Base-by-base conservation (phyloP, 192 early-diverging fungal species). In the Backusella parvicylindrica region DNA sequence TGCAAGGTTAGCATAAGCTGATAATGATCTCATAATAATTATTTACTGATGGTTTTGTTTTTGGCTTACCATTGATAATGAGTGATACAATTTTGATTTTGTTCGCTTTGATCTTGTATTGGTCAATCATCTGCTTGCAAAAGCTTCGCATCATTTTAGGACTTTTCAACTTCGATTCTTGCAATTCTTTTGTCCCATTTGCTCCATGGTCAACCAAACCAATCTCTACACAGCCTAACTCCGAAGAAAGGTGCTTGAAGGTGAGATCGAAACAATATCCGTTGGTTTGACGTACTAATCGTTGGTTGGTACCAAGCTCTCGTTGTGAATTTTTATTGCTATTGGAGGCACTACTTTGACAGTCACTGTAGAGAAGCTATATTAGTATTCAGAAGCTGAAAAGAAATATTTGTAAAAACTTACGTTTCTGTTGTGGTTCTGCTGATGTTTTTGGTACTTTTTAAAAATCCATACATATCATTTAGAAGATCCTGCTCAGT, bases 1-100 rank as follows among this genome's bases (percentile, higher is more conserved):
- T 60, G 53, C 53, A 60, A 60, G 53, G 53, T 60, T 60, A 60
- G 53, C 18, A 60, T 60, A 60, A 60, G 53, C 53, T 60, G 53
- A 60, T 60, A 60, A 60, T 50, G 7, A 50, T 50, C 49, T 50
- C 18, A 50, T 50, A 50, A 50, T 38, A 38, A 38, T 38, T 9
- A 38, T 38, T 38, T 38, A 38, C 37, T 38, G 37, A 3, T 38
- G 3, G 37, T 38, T 38, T 38, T 38, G 37, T 38, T 38, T 38
- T 38, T 38, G 37, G 37, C 50, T 38, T 38, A 70, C 37, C 38
- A 38, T 15, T 70, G 26, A 47, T 47, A 15, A 70, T 70, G n/a
- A 40, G 3, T 16, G 12, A 12, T 2, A 65, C 23, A 18, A 38
- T 68, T 38, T 40, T 68, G 21, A 47, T 70, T 15, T 28, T 70